Base-by-base conservation (phyloP, 2,329 filamentous ascomycete species). In the Phialophora chinensis region DNA sequence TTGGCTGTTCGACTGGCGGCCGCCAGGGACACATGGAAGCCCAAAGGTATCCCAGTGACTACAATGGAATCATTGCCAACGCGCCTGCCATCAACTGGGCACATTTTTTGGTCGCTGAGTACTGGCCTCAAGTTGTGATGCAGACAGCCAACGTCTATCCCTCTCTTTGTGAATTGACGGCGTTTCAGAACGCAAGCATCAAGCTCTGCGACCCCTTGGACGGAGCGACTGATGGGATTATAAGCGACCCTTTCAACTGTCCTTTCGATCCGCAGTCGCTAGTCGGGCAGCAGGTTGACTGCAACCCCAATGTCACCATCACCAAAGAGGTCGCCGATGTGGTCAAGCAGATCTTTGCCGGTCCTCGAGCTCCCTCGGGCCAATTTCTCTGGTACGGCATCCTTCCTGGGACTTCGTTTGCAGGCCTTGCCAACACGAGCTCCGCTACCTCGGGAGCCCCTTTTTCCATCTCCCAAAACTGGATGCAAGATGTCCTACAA, bases 1-100 rank as follows among this genome's bases (percentile, higher is more conserved):
- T 83, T 2, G 87, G 87, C 7, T 88, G 87, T 72, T 88, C 85
- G 0, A 83, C 85, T 0, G 87, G 87, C 6, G 86, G 87, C 0
- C 79, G 86, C 0, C 85, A 88, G 76, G 87, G 85, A 3, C 76
- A 86, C 38, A 84, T 84, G 61, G 81, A 82, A 6, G 81, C 6
- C 47, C 73, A 53, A 50, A 54, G 66, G 6, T 71, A 73, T 44
- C 74, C 74, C 0, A 49, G 35, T 1, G 61, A 68, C 11, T 76
- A 71, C 31, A 72, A 75, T 50, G 74, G 74, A 3, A 73, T 76
- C 49, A 50, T 75, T 2, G 73, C 73, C 17, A 67, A 50, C 11
- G 66, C 73, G 1, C 73, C 74, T 76, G 1, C 73, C 3, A 35
- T 44, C 38, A 44, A 44, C 38, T 70, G 64, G 65, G 10, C 71